Percentiles rank a stretch among this genome's conserved stretches.
Evolutionary conservation across 768 basidiomycete genomes (phyloP).

Genomic region (Tulasnella calospora): DNA sequence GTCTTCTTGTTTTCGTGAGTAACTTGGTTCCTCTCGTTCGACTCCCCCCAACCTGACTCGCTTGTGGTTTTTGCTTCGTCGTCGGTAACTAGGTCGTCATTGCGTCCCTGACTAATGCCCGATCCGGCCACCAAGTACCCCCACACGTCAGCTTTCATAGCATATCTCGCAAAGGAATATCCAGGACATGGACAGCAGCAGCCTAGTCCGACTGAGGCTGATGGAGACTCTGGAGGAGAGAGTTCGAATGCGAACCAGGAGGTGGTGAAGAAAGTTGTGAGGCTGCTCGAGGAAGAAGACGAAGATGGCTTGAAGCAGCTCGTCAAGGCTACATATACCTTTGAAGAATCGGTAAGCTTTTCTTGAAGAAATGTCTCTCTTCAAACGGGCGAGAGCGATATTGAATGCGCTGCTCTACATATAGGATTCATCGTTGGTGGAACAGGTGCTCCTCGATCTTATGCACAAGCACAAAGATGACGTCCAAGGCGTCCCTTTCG

Average conservation of each 20-base stretch:
- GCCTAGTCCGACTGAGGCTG: constrained; percentile 37
- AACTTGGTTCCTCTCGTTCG: not conserved
- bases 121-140: constrained; percentile 49
- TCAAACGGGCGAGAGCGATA: not conserved
- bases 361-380: not conserved
- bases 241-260: constrained; percentile 52
- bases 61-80: not conserved
- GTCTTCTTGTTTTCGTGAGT: not conserved
- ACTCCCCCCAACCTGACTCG: not conserved
- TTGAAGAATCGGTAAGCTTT: constrained; percentile 56
- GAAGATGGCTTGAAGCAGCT: constrained; percentile 80
- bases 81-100: not conserved
- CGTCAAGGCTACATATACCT: constrained; percentile 63
- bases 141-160: constrained; percentile 77
- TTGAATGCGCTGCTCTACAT: not conserved
- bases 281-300: constrained; percentile 69
- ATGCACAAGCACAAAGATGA: constrained; percentile 95
- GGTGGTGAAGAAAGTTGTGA: constrained; percentile 66
- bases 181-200: constrained; percentile 41
- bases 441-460: constrained; percentile 84
- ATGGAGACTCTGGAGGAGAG: constrained; percentile 49
- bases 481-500: constrained; percentile 72
- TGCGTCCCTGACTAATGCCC: not conserved
- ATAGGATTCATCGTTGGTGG: constrained; percentile 40
- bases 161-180: constrained; percentile 65